phyloP scores from a whole-genome alignment of 352 stramenopile species.

The Phytophthora citrophthora region DNA sequence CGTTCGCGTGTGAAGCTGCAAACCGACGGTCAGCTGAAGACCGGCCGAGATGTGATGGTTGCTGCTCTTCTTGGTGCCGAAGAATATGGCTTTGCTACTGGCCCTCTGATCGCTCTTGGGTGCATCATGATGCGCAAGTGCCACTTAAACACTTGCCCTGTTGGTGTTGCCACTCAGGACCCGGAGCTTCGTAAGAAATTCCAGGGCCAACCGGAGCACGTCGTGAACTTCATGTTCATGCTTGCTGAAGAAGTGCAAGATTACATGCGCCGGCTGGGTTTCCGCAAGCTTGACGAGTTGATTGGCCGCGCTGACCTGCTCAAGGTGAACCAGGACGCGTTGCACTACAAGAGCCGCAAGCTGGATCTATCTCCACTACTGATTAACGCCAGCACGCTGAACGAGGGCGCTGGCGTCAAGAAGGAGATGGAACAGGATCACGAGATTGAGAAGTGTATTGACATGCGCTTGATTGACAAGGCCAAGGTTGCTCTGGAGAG shows the following conservation, averaged over 20 bases:
- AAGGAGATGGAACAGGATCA: constrained; percentile 91
- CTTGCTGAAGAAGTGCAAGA: constrained; percentile 94
- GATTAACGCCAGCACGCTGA: constrained; percentile 93
- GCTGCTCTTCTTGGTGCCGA: constrained; percentile 95
- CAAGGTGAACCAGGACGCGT: constrained; percentile 84
- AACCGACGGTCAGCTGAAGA: constrained; percentile 97
- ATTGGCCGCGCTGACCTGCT: constrained; percentile 94
- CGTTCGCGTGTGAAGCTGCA: constrained; percentile 93
- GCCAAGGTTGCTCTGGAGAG: constrained; percentile 87
- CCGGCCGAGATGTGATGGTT: constrained; percentile 93
- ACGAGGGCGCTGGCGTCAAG: constrained; percentile 87
- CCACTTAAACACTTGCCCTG: constrained; percentile 97
- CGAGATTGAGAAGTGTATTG: constrained; percentile 86
- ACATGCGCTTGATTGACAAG: constrained; percentile 92
- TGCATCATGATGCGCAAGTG: constrained; percentile 99
- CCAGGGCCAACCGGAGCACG: constrained; percentile 94
- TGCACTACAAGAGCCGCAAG: constrained; percentile 78
- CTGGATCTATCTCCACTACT: constrained; percentile 94
- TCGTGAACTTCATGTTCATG: constrained; percentile 98
- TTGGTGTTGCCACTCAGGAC: constrained; percentile 98
- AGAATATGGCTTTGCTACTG: constrained; percentile 96
- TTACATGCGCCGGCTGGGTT: constrained; percentile 86
- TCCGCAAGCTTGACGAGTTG: constrained; percentile 94
- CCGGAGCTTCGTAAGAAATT: constrained; percentile 97
- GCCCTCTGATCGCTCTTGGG: constrained; percentile 94